Conservation (phyloP, 495 filamentous ascomycete genomes). For the Acidomyces sp. region DNA sequence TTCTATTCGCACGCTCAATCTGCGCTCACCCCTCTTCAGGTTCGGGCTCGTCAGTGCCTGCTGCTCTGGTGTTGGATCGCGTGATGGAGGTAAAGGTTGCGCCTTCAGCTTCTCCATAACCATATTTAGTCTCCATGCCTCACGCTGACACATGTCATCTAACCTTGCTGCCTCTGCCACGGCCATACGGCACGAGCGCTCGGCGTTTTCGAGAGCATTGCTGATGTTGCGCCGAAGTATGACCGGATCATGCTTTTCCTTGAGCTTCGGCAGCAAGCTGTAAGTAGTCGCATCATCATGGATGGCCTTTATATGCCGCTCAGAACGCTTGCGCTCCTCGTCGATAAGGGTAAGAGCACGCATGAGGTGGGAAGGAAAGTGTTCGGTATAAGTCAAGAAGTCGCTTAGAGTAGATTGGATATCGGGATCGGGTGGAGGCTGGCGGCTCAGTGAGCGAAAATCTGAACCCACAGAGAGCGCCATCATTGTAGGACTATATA, state of each 20-base stretch:
- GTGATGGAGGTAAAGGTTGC: slow-evolving; percentile 57
- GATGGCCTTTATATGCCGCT: slow-evolving; percentile 51
- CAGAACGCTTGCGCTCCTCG: slow-evolving; percentile 29
- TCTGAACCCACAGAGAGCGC: too few species aligned
- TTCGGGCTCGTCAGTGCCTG: slow-evolving; percentile 32
- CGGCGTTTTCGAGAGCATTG: slow-evolving; percentile 53
- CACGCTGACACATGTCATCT: slow-evolving; percentile 62
- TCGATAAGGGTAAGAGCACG: slow-evolving; percentile 81
- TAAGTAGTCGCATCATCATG: slow-evolving; percentile 63
- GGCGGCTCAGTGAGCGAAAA: slow-evolving; percentile 17
- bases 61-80: slow-evolving; percentile 48
- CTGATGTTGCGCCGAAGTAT: slow-evolving; percentile 66
- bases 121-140: slow-evolving; percentile 58
- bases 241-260: slow-evolving; percentile 40
- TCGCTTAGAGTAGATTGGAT: slow-evolving; percentile 89
- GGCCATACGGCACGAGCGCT: slow-evolving; percentile 61
- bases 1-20: slow-evolving; percentile 31
- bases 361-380: slow-evolving; percentile 82
- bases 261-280: slow-evolving; percentile 50
- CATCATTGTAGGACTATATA: too few species aligned
- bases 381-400: slow-evolving; percentile 90
- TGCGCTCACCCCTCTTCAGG: slow-evolving; percentile 25
- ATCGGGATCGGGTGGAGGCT: slow-evolving; percentile 58
- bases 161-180: slow-evolving; percentile 75
- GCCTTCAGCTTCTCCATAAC: slow-evolving; percentile 73